Conservation (phyloP, 2,329 filamentous ascomycete genomes). For the Pyrenochaeta sp. region DNA sequence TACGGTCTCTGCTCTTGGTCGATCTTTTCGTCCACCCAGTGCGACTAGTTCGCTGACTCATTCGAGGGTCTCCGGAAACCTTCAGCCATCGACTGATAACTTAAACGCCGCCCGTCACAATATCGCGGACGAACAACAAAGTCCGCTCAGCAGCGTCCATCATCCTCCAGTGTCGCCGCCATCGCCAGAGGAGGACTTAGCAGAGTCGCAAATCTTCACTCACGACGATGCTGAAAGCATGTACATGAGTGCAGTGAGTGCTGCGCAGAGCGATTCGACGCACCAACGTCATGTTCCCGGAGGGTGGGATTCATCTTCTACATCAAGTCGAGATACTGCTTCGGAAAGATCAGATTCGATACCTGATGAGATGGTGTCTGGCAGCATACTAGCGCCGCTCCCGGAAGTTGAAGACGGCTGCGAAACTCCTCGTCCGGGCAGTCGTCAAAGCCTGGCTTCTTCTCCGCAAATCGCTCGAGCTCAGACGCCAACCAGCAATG, state of each 20-base stretch:
- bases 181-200: slow-evolving; percentile 32
- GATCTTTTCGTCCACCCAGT: slow-evolving; percentile 22
- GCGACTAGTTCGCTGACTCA: slow-evolving; percentile 14
- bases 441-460: slow-evolving; percentile 35
- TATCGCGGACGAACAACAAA: slow-evolving; percentile 11
- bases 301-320: slow-evolving; percentile 52
- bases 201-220: slow-evolving; percentile 73
- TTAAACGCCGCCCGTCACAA: slow-evolving; percentile 22
- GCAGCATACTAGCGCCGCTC: slow-evolving; percentile 41
- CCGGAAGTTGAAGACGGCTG: slow-evolving; percentile 46
- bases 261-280: slow-evolving; percentile 36
- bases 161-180: slow-evolving; percentile 13
- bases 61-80: slow-evolving; percentile 13
- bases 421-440: slow-evolving; percentile 51
- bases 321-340: slow-evolving; percentile 39
- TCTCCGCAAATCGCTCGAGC: slow-evolving; percentile 16
- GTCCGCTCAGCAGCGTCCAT: slow-evolving; percentile 5
- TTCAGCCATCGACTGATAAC: slow-evolving; percentile 20
- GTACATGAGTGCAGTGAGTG: slow-evolving; percentile 77
- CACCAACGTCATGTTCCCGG: slow-evolving; percentile 48
- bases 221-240: slow-evolving; percentile 86
- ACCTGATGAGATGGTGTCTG: slow-evolving; percentile 40
- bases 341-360: slow-evolving; percentile 39
- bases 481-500: slow-evolving; percentile 4
- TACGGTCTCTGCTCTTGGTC: slow-evolving; percentile 36